Conservation (phyloP, 768 basidiomycete species). For the Pholiota conissans region DNA sequence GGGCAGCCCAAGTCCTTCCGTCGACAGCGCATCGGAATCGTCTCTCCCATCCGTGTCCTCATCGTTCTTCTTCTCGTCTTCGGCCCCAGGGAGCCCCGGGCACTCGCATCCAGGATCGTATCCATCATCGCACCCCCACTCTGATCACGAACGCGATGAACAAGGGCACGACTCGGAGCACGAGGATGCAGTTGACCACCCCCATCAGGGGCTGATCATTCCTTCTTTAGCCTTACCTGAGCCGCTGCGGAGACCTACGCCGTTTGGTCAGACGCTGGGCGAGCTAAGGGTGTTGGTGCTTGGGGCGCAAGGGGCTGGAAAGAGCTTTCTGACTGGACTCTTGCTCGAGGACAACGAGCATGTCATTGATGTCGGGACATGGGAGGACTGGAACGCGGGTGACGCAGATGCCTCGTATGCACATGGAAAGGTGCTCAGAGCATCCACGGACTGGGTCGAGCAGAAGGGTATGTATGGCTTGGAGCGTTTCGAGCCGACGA, state of each 20-base stretch:
- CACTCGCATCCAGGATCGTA: constrained; percentile 43
- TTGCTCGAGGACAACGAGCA: constrained; percentile 69
- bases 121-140: constrained; percentile 37
- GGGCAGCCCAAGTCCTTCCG: constrained; percentile 20
- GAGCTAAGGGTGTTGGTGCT: constrained; percentile 59
- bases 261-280: constrained; percentile 69
- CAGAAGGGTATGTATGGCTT: constrained; percentile 63
- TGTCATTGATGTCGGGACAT: constrained; percentile 59
- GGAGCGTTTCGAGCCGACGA: constrained; percentile 63
- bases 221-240: constrained; percentile 66
- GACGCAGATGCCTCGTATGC: constrained; percentile 11
- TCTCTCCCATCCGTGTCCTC: constrained; percentile 73
- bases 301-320: constrained; percentile 41
- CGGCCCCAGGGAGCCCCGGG: constrained; percentile 59
- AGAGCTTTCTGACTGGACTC: constrained; percentile 44
- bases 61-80: constrained; percentile 79
- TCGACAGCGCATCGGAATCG: constrained; percentile 36
- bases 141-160: constrained; percentile 20
- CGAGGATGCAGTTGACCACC: constrained; percentile 2
- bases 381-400: constrained; percentile 44
- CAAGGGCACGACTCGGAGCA: constrained; percentile 15
- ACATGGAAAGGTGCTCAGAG: constrained; percentile 45
- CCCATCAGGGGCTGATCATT: constrained; percentile 58
- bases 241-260: constrained; percentile 61
- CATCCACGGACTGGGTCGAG: constrained; percentile 75